Conservation (phyloP, 73 alveolate genomes). For the Paramecium caudatum region DNA sequence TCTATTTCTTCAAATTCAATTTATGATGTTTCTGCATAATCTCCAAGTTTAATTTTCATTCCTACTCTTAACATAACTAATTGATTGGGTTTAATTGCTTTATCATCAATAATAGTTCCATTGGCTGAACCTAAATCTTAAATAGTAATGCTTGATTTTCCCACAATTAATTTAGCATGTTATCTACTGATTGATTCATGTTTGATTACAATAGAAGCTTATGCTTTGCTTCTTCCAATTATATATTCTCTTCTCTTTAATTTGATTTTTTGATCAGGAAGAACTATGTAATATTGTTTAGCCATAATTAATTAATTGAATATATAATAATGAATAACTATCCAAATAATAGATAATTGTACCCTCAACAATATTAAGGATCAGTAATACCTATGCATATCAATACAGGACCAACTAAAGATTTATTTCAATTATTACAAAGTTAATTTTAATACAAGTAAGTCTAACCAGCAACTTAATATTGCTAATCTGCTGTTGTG, state of each 20-base stretch:
- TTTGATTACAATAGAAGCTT: conserved; percentile 15
- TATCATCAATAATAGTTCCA: conserved; percentile 25
- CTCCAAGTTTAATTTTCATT: conserved; percentile 41
- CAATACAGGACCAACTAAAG: too few species aligned
- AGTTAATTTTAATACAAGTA: too few species aligned
- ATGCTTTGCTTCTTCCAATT: conserved; percentile 44
- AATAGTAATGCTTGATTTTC: conserved; percentile 52
- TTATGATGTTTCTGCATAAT: not conserved
- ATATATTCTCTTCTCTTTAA: conserved; percentile 16
- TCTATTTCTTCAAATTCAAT: not conserved
- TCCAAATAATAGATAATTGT: too few species aligned
- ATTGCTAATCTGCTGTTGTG: too few species aligned
- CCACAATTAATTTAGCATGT: conserved; percentile 46
- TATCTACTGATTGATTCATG: not conserved
- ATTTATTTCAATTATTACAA: too few species aligned
- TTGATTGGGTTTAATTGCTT: not conserved
- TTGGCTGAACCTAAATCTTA: conserved; percentile 45
- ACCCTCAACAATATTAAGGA: too few species aligned
- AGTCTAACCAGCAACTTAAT: too few species aligned
- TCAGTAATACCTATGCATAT: too few species aligned
- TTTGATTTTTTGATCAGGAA: conserved; percentile 35
- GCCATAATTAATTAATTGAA: too few species aligned
- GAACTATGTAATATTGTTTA: conserved; percentile 37
- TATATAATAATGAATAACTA: too few species aligned
- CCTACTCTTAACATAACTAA: conserved; percentile 11